Percentiles rank a stretch among this genome's conserved stretches.
Conservation (phyloP, 2,329 filamentous ascomycete species). For the Fulvia fulva region DNA sequence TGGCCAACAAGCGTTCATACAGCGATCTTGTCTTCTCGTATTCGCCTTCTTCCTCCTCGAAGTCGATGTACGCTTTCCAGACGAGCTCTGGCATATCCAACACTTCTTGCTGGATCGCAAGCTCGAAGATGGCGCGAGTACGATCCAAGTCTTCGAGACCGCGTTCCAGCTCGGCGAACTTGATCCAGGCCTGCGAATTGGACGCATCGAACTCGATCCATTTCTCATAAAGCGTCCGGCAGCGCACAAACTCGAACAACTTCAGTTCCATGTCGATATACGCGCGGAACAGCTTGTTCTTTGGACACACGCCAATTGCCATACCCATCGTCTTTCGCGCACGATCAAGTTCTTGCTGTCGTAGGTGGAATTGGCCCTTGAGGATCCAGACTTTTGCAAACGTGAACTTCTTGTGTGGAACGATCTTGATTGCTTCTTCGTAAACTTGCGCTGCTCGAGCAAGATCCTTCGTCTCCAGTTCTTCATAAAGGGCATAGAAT, state of each 20-base stretch:
- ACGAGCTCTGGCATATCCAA: conserved; percentile 96
- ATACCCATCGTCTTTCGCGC: conserved; percentile 87
- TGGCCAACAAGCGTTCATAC: conserved; percentile 86
- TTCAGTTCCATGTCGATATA: conserved; percentile 92
- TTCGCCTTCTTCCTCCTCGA: conserved; percentile 83
- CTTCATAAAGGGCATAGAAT: conserved; percentile 95
- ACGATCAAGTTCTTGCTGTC: conserved; percentile 72
- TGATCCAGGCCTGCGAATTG: conserved; percentile 93
- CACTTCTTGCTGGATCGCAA: conserved; percentile 75
- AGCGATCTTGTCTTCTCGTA: conserved; percentile 76
- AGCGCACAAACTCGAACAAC: conserved; percentile 89
- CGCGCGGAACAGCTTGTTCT: conserved; percentile 89
- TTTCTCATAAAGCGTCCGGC: conserved; percentile 88
- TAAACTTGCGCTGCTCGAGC: conserved; percentile 86
- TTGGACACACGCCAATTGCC: conserved; percentile 90
- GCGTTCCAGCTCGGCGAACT: conserved; percentile 88
- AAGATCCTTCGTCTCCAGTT: conserved; percentile 75
- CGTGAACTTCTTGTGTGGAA: conserved; percentile 95
- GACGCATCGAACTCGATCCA: conserved; percentile 87
- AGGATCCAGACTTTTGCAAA: conserved; percentile 96
- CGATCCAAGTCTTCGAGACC: conserved; percentile 87
- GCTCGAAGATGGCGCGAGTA: conserved; percentile 84
- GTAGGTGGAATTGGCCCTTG: conserved; percentile 88
- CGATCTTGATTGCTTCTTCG: conserved; percentile 76
- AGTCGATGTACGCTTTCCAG: conserved; percentile 98